Base-by-base conservation (phyloP, 768 basidiomycete species). In the Lentinula aciculospora region DNA sequence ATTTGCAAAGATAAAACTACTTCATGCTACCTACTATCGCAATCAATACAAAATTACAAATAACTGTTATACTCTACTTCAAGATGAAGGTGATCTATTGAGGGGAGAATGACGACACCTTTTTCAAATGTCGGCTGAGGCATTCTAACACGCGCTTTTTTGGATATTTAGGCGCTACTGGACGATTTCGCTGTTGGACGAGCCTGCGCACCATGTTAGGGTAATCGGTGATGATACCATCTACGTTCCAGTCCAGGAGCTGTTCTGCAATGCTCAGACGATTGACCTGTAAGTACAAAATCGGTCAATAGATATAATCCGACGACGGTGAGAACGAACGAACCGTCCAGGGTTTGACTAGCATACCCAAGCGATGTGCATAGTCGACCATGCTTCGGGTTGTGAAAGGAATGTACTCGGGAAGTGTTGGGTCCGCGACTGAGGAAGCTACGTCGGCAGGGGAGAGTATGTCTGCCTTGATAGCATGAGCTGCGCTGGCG, bases 221-320 rank as follows among this genome's bases (percentile, higher is more conserved):
- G 66, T 84, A 89, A 66, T 92, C 89, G 4, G 88, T 83, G 63
- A 92, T 92, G 57, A 92, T 81, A 0, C 89, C 90, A 67, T 92
- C 89, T 0, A 83, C 84, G 3, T 81, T 81, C 73, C 78, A 80
- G 15, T 76, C 75, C 32, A 85, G 56, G 40, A 92, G 66, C 61
- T 84, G 76, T n/a, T 87, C 82, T 2, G 81, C 78, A 36, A 83
- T 72, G 63, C 81, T 83, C 57, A 88, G 71, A 19, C 76, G 72
- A 65, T 91, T 83, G 58, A 86, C 77, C 86, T 89, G 64, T 55
- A 48, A 37, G 21, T 13, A 28, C 8, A 21, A 15, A 44, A 54
- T n/a, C 27, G 8, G 10, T 21, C n/a, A 34, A 15, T 12, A 44
- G 36, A 23, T n/a, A 44, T 32, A 8, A 28, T 34, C 15, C 3